Percentiles rank a stretch among this genome's conserved stretches.
Evolutionary conservation across 345 rosid species (phyloP).

Genomic region (Heritiera littoralis): DNA sequence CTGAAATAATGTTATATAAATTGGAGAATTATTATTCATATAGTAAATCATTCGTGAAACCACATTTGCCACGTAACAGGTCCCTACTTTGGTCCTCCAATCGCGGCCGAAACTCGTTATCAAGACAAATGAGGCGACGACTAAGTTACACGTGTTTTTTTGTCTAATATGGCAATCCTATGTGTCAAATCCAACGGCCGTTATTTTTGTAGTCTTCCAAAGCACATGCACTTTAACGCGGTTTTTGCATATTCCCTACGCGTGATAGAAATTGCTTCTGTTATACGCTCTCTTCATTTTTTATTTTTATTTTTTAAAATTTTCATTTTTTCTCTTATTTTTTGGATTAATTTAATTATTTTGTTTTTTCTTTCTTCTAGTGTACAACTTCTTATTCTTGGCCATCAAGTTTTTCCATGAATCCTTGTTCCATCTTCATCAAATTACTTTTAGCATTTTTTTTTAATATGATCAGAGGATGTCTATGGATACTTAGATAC

Average conservation of each 20-base stretch:
- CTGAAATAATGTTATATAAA: too few relatives aligned
- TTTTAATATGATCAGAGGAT: too few relatives aligned
- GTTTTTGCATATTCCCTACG: not conserved
- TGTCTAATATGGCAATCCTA: slow-evolving; percentile 14
- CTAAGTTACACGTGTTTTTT: not conserved
- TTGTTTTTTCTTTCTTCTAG: not conserved
- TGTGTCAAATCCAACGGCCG: slow-evolving; percentile 36
- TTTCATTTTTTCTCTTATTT: not conserved
- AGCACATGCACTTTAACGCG: not conserved
- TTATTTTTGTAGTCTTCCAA: slow-evolving; percentile 1
- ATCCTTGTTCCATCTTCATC: not conserved
- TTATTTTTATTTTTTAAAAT: too few relatives aligned
- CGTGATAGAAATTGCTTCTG: not conserved
- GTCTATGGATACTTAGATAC: too few relatives aligned
- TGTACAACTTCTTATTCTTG: not conserved
- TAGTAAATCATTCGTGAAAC: not conserved
- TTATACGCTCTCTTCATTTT: slow-evolving; percentile 31
- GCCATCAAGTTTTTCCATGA: not conserved
- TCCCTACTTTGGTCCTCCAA: not conserved
- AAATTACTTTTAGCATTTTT: not conserved
- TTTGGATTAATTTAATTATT: too few relatives aligned
- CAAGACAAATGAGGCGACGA: not conserved
- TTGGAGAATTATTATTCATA: too few relatives aligned
- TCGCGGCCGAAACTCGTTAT: not conserved
- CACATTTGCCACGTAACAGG: not conserved